A percentile compares a stretch with the other conserved stretches of the same genome.
phyloP scores from a whole-genome alignment of 306 rosid genomes.

The Luffa acutangula region DNA sequence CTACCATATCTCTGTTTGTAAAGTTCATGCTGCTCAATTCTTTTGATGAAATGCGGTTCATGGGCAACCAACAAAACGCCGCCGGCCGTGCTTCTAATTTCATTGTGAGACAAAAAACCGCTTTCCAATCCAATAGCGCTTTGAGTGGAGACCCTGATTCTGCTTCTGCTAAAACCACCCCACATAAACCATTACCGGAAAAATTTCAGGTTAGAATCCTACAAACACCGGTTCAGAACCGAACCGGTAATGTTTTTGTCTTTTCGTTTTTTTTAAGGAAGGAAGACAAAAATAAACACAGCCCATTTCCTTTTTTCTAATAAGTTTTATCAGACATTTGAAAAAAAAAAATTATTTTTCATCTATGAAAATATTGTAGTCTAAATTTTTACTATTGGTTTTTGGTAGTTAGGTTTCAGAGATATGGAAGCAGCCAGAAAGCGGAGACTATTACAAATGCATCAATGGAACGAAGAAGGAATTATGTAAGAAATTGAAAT shows the following conservation, averaged over 20 bases:
- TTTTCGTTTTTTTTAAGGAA: too few species aligned
- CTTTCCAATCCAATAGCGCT: neutral
- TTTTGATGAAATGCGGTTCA: neutral
- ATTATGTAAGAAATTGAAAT: neutral
- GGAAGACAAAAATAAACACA: too few species aligned
- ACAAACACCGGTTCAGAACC: too few species aligned
- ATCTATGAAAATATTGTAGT: neutral
- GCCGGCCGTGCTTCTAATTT: neutral
- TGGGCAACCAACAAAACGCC: neutral
- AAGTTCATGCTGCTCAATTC: neutral
- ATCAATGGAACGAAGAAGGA: neutral
- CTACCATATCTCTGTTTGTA: neutral
- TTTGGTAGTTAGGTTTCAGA: neutral
- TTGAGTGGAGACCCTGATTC: neutral
- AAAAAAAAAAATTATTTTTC: too few species aligned
- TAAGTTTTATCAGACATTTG: too few species aligned
- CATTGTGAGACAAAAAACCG: neutral
- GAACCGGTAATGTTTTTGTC: too few species aligned
- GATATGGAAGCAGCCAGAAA: conserved; percentile 1
- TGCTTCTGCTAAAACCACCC: neutral
- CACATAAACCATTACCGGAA: neutral
- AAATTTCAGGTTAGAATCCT: neutral
- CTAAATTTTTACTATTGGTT: neutral
- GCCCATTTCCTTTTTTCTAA: too few species aligned
- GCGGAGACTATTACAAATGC: neutral